These are phyloP conservation scores for Botryosphaeria agaves DNA, from an alignment of 2,329 filamentous ascomycete genomes.

Conservation along the genomic window DNA sequence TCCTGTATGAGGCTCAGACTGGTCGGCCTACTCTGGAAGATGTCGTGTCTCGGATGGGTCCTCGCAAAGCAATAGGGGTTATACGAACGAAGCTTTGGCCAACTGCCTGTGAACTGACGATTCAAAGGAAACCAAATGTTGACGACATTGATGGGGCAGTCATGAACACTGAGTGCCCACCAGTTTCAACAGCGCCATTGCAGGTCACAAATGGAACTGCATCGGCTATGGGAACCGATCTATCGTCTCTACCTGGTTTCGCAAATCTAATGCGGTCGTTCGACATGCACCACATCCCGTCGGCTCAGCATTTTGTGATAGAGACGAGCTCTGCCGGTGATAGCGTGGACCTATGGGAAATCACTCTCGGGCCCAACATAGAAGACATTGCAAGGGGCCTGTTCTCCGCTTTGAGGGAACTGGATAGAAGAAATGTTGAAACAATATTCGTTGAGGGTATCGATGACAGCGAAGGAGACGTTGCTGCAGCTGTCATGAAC, in stretches of 20 bases:
- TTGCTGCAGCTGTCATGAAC: slow-evolving; percentile 53
- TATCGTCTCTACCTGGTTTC: slow-evolving; percentile 1
- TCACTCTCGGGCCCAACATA: slow-evolving; percentile 53
- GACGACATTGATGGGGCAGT: background rate
- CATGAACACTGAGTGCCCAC: background rate
- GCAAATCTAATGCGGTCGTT: slow-evolving; percentile 18
- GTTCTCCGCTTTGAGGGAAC: slow-evolving; percentile 70
- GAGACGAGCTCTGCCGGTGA: slow-evolving; percentile 7
- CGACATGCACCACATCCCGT: background rate
- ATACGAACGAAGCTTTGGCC: slow-evolving; percentile 19
- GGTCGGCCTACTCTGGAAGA: slow-evolving; percentile 12
- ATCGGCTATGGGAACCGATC: too few species aligned
- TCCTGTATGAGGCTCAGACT: slow-evolving; percentile 53
- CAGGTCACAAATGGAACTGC: too few species aligned
- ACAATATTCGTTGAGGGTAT: slow-evolving; percentile 87
- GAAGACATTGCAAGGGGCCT: slow-evolving; percentile 68
- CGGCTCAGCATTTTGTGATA: slow-evolving; percentile 3
- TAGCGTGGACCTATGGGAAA: slow-evolving; percentile 39
- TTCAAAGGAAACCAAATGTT: background rate
- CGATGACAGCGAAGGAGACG: slow-evolving; percentile 49
- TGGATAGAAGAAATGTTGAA: slow-evolving; percentile 65
- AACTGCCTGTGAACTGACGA: slow-evolving; percentile 8
- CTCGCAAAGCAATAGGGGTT: slow-evolving; percentile 18
- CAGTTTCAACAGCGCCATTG: background rate
- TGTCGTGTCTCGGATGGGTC: slow-evolving; percentile 11